A percentile compares a stretch with the other conserved stretches of the same genome.
These are phyloP conservation scores for Aspergillus sp. DNA, from an alignment of 2,329 filamentous ascomycete genomes.

Conservation along the genomic window DNA sequence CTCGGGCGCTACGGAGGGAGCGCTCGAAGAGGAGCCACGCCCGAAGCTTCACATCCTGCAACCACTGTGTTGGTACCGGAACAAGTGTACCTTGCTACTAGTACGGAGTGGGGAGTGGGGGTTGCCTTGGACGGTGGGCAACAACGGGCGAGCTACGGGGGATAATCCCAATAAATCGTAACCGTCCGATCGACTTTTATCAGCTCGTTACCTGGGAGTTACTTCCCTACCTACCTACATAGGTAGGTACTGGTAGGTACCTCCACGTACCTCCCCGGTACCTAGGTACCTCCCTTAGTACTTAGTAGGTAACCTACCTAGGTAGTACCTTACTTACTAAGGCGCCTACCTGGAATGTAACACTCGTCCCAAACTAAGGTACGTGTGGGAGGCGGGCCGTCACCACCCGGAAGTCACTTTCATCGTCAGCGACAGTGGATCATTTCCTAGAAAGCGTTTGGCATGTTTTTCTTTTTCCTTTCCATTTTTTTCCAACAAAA, in stretches of 20 bases:
- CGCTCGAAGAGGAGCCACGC: slow-evolving; percentile 10
- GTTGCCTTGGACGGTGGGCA: slow-evolving; percentile 8
- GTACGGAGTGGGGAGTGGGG: not conserved
- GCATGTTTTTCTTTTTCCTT: not conserved
- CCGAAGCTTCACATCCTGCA: slow-evolving; percentile 19
- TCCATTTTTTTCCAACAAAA: not conserved
- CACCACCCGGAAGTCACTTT: slow-evolving; percentile 23
- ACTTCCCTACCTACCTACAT: no score
- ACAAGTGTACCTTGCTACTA: not conserved
- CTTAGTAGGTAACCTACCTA: no score
- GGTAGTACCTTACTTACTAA: not conserved
- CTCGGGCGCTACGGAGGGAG: slow-evolving; percentile 14
- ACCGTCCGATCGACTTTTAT: no score
- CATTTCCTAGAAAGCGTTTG: not conserved
- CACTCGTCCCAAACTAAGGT: slow-evolving; percentile 4
- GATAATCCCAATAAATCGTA: not conserved
- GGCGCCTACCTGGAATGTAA: slow-evolving; percentile 8
- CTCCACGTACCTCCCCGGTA: no score
- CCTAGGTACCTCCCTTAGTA: no score
- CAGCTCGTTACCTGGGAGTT: no score
- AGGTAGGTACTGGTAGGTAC: no score
- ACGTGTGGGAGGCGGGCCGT: slow-evolving; percentile 21
- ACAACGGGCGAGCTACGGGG: slow-evolving; percentile 4
- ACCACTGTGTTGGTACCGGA: slow-evolving; percentile 17
- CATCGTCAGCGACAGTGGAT: slow-evolving; percentile 1